These are phyloP conservation scores for Cucurbita maxima DNA, from an alignment of 306 rosid species.

Conservation along the genomic window DNA sequence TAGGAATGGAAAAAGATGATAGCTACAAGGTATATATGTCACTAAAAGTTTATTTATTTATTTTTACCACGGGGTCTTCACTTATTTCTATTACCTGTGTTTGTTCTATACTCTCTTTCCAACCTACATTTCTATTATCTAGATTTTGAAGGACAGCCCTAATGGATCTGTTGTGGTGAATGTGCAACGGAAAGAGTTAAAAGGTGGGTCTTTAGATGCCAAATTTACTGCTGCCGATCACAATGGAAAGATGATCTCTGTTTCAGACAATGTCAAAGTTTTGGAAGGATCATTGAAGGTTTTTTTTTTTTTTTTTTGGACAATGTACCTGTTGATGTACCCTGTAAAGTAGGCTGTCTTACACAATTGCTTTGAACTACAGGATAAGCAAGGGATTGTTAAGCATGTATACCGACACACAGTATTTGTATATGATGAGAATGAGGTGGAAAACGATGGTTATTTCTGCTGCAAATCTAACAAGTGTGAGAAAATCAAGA, in stretches of 20 bases:
- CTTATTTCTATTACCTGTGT: background rate
- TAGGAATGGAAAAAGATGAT: conserved; percentile 72
- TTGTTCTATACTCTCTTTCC: background rate
- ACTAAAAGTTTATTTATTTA: background rate
- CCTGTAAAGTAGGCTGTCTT: conserved; percentile 8
- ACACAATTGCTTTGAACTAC: conserved; percentile 17
- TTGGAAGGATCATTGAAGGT: conserved; percentile 69
- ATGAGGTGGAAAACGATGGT: conserved; percentile 58
- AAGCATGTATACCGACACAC: conserved; percentile 63
- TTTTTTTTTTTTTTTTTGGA: background rate
- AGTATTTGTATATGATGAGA: conserved; percentile 53
- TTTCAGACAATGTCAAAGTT: conserved; percentile 56
- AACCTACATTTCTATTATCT: background rate
- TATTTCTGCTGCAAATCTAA: conserved; percentile 64
- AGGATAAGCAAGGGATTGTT: conserved; percentile 84
- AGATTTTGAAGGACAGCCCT: conserved; percentile 66
- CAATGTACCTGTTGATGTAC: background rate
- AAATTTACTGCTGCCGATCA: conserved; percentile 71
- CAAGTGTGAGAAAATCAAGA: conserved; percentile 73
- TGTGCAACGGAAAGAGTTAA: conserved; percentile 37
- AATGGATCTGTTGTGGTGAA: conserved; percentile 51
- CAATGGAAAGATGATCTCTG: conserved; percentile 42
- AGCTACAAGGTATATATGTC: conserved; percentile 51
- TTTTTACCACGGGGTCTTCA: background rate
- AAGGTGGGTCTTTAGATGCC: conserved; percentile 42